Conservation (phyloP, 352 stramenopile genomes). For the Globisporangium camurandrum region DNA sequence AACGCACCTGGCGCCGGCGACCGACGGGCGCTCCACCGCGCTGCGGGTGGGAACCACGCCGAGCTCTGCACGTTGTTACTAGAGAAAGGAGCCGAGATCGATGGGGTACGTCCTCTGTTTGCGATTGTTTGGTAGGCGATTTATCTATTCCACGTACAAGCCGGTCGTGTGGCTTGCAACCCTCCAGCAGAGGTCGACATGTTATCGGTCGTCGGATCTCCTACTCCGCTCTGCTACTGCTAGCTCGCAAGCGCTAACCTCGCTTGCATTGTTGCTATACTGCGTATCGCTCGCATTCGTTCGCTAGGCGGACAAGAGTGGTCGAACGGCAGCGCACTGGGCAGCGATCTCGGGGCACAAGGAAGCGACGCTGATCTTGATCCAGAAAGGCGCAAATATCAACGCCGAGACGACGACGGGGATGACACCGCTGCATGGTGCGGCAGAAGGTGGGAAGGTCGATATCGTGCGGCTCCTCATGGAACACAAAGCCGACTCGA, state of each 20-base stretch:
- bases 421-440: slow-evolving; percentile 86
- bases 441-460: slow-evolving; percentile 86
- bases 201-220: too few species aligned
- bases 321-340: slow-evolving; percentile 89
- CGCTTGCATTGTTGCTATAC: background rate
- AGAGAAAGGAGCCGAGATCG: slow-evolving; percentile 81
- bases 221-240: too few species aligned
- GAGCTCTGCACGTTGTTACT: slow-evolving; percentile 84
- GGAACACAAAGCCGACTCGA: slow-evolving; percentile 84
- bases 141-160: too few species aligned
- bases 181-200: too few species aligned
- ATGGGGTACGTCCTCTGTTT: slow-evolving; percentile 42
- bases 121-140: too few species aligned
- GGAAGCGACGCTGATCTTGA: slow-evolving; percentile 76
- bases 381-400: slow-evolving; percentile 84
- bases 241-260: background rate
- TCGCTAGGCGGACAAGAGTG: slow-evolving; percentile 91
- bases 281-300: too few species aligned
- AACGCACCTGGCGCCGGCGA: slow-evolving; percentile 84
- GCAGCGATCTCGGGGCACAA: slow-evolving; percentile 90
- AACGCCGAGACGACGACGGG: slow-evolving; percentile 87
- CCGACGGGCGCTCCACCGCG: slow-evolving; percentile 81
- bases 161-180: too few species aligned
- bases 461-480: slow-evolving; percentile 90
- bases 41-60: slow-evolving; percentile 83